Evolutionary conservation across 306 rosid genomes (phyloP), one percentile per base, ranked within the genome.

Genomic region (Comarum palustre): DNA sequence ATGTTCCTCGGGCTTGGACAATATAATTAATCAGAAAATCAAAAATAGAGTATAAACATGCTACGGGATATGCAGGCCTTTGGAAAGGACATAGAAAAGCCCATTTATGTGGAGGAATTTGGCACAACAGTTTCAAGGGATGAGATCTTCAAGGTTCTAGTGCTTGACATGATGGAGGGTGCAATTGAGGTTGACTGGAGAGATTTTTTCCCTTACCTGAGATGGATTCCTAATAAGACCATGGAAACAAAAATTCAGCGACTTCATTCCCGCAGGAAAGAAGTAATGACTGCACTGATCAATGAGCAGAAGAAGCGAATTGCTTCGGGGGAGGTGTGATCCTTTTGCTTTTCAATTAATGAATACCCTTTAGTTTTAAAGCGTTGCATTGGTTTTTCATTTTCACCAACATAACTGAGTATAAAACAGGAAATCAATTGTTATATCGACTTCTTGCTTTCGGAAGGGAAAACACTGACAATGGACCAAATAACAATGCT

Each of bases 131-230:
- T 91, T 43, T 72, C 90, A 22, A 87, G 72, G 72, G 84, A 88
- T 3, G 97, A 86, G 9, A 39, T 91, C 38, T 86, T 88, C 31
- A 80, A 75, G 73, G 77, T 79, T 78, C 87, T 94, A 27, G 99
- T 94, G 75, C 54, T 81, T 58, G 99, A 91, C 74, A 22, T 82
- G 13, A 87, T 91, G 96, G 93, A 91, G 81, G 97, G 97, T 65
- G 97, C 97, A 48, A 91, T 94, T 57, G 96, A 94, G 67, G 93
- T 94, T 79, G 99, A 94, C 65, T 94, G 99, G 99, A 81, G 99
- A 78, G 99, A 94, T 73, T 94, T 94, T 85, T 94, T 94, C 78
- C 99, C 99, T 3, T 91, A 91, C 79, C 82, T 94, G 77, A 84
- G 74, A 75, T 94, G 99, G 99, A 64, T 94, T 88, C 99, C 99